Percentiles rank a stretch among this genome's conserved stretches.
Evolutionary conservation across 306 rosid genomes (phyloP).

Genomic region (Cicer cuneatum): DNA sequence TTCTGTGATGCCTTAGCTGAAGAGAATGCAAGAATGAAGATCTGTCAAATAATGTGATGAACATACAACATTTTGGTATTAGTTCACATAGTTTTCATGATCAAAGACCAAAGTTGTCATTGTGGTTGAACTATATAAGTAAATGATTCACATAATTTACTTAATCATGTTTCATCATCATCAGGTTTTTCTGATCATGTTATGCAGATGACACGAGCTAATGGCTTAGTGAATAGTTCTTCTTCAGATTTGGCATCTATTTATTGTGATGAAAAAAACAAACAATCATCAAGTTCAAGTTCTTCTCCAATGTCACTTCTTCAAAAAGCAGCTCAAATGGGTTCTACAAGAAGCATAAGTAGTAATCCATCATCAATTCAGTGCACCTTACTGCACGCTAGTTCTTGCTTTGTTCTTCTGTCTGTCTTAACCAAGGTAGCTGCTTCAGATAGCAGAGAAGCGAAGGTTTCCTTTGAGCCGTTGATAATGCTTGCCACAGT

Average conservation of each 20-base stretch:
- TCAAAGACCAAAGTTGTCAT: slow-evolving; percentile 19
- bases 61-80: neutral
- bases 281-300: too few species aligned
- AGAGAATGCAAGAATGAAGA: slow-evolving; percentile 16
- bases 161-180: neutral
- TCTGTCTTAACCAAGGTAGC: too few species aligned
- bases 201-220: neutral
- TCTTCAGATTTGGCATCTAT: too few species aligned
- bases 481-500: too few species aligned
- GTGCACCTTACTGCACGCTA: too few species aligned
- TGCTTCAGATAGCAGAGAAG: neutral
- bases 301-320: slow-evolving; percentile 31
- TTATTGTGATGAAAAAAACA: too few species aligned
- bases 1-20: slow-evolving; percentile 21
- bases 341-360: slow-evolving; percentile 7
- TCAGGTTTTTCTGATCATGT: neutral
- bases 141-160: neutral
- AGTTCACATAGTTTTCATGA: slow-evolving; percentile 1
- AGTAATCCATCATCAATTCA: slow-evolving; percentile 13
- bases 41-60: neutral
- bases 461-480: too few species aligned
- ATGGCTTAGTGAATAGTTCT: neutral
- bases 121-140: slow-evolving; percentile 3
- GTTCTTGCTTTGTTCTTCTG: too few species aligned
- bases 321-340: slow-evolving; percentile 30